Conservation (phyloP, 2,329 filamentous ascomycete species). For the Rutstroemia sp. region DNA sequence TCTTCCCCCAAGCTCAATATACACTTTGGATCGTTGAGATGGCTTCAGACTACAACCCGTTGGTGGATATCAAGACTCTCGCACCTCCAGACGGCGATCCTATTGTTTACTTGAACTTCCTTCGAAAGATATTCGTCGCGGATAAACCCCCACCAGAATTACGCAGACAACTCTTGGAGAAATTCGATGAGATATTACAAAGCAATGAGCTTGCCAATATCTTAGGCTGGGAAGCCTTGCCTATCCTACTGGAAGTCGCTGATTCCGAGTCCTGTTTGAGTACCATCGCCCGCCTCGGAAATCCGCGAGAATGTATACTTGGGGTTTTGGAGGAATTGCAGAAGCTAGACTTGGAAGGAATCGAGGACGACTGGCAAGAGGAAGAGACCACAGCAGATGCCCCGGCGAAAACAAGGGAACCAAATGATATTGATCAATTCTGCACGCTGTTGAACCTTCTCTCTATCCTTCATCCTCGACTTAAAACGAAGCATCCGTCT, state of each 20-base stretch:
- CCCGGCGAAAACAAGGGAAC: conserved; percentile 11
- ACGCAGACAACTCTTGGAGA: conserved; percentile 42
- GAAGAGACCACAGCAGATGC: conserved; percentile 16
- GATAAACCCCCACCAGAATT: neutral
- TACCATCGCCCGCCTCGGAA: conserved; percentile 68
- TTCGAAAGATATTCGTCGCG: neutral
- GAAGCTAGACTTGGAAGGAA: conserved; percentile 40
- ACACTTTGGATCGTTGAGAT: neutral
- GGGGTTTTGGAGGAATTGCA: conserved; percentile 71
- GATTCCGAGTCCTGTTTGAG: conserved; percentile 64
- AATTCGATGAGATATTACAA: conserved; percentile 61
- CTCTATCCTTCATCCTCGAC: conserved; percentile 62
- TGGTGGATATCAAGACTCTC: neutral
- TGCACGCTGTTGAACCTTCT: conserved; percentile 65
- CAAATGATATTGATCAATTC: conserved; percentile 43
- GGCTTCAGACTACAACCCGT: neutral
- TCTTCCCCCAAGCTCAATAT: neutral
- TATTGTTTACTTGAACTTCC: neutral
- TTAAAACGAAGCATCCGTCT: conserved; percentile 71
- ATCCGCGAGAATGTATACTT: conserved; percentile 73
- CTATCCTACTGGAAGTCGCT: conserved; percentile 61
- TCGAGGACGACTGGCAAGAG: conserved; percentile 24
- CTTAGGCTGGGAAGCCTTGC: conserved; percentile 79
- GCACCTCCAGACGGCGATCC: neutral
- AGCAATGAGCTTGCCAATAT: conserved; percentile 61